These are phyloP conservation scores for Hypoxylon sp. DNA, from an alignment of 2,329 filamentous ascomycete species.

Conservation along the genomic window DNA sequence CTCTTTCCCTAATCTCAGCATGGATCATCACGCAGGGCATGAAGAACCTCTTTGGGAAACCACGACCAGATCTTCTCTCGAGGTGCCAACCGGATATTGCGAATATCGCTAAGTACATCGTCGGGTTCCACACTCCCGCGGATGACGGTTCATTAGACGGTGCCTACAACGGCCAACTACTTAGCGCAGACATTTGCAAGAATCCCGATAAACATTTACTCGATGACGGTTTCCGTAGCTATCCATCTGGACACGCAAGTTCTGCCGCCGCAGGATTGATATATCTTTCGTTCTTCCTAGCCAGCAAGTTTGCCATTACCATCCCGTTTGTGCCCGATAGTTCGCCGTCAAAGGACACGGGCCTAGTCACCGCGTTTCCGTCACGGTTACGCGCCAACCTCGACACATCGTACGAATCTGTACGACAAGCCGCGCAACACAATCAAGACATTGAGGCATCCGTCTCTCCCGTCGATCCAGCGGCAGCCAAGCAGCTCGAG, in stretches of 20 bases:
- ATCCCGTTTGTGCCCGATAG: conserved; percentile 76
- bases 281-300: conserved; percentile 89
- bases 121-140: conserved; percentile 63
- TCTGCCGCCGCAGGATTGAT: conserved; percentile 84
- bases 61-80: conserved; percentile 85
- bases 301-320: conserved; percentile 83
- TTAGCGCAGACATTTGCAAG: conserved; percentile 82
- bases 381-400: conserved; percentile 73
- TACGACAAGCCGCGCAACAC: conserved; percentile 56
- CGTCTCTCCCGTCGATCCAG: conserved; percentile 51
- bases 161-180: conserved; percentile 73
- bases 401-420: conserved; percentile 56
- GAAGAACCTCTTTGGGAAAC: conserved; percentile 81
- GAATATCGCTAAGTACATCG: conserved; percentile 71
- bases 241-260: conserved; percentile 83
- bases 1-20: conserved; percentile 76
- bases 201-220: conserved; percentile 73
- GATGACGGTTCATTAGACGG: conserved; percentile 57
- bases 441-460: conserved; percentile 52
- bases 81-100: conserved; percentile 83
- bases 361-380: conserved; percentile 77
- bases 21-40: conserved; percentile 89
- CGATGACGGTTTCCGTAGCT: conserved; percentile 88
- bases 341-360: conserved; percentile 61
- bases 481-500: conserved; percentile 53